Conservation (phyloP, 192 early-diverging fungal species). For the Backusella mclennaniae region DNA sequence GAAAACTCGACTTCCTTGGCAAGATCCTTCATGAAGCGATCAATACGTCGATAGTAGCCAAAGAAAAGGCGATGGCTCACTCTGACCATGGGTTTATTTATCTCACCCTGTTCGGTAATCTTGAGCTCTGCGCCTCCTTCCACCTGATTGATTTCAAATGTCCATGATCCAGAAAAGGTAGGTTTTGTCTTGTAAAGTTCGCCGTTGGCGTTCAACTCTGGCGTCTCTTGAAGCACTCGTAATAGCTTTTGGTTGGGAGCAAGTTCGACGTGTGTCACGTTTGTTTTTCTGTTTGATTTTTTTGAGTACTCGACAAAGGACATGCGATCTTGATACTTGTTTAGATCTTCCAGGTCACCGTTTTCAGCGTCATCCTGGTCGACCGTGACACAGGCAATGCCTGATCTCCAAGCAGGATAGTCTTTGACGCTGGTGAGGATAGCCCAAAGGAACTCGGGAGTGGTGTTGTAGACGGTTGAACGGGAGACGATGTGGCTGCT, state of each 20-base stretch:
- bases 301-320: slow-evolving; percentile 23
- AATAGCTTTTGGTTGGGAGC: slow-evolving; percentile 11
- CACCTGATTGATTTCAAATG: slow-evolving; percentile 18
- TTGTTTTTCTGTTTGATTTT: slow-evolving; percentile 20
- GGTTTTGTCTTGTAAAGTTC: neutral
- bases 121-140: slow-evolving; percentile 7
- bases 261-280: slow-evolving; percentile 21
- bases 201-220: neutral
- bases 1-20: slow-evolving; percentile 1
- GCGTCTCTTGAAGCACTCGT: slow-evolving; percentile 17
- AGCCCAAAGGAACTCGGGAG: slow-evolving; percentile 15
- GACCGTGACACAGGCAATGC: slow-evolving; percentile 9
- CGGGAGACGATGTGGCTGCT: slow-evolving; percentile 23
- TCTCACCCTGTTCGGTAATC: slow-evolving; percentile 33
- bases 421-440: slow-evolving; percentile 26
- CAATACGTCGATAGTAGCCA: slow-evolving; percentile 34
- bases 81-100: slow-evolving; percentile 35
- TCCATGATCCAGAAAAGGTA: slow-evolving; percentile 33
- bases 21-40: slow-evolving; percentile 38
- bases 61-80: slow-evolving; percentile 25
- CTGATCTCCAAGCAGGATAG: slow-evolving; percentile 22
- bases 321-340: slow-evolving; percentile 3
- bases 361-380: neutral
- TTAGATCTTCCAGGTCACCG: neutral
- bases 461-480: slow-evolving; percentile 14